Evolutionary conservation across 495 filamentous ascomycete genomes (phyloP), one percentile per base, ranked within the genome.

Genomic region (Penicillium manginii): DNA sequence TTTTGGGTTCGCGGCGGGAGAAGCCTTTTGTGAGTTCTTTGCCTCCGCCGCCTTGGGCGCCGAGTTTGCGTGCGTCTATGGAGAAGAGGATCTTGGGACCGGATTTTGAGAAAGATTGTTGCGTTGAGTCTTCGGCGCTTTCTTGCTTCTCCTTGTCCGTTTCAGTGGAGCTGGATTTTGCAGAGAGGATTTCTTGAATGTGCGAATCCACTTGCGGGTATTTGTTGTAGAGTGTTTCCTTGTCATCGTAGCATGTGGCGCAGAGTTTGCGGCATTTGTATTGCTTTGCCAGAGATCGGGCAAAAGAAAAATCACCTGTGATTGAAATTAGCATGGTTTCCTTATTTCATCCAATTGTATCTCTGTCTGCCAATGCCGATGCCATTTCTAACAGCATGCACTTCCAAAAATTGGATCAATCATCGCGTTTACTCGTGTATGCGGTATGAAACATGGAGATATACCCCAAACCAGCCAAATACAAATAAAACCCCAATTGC

Each of bases 241-340:
- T 68, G 17, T 71, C 75, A 68, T 91, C 88, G 61, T 83, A 86
- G 65, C 81, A 81, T 21, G 87, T 89, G 4, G 85, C 85, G 14
- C 84, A 82, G 7, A 96, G 67, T 61, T 84, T 75, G 57, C 73
- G 78, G 76, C 87, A 93, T 50, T 76, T 80, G 74, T 96, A 89
- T 68, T 90, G 83, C 29, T 79, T 76, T 56, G 88, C 80, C 14
- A 98, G 78, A 1, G 89, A 90, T 57, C 81, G 83, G 17, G 92
- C 85, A 72, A 97, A 97, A 54, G 90, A 93, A 69, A 98, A 92
- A 69, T 98, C 93, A 26, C 85, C 82, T 84, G 50, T 40, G 10
- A 15, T 43, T 18, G 40, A 54, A 11, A 49, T 74, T 61, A 66
- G 64, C 52, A 17, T 17, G 15, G 15, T 0, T 17, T 19, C 3